Percentiles rank a stretch among this genome's conserved stretches.
phyloP scores from a whole-genome alignment of 805 yeast species.

The Candida fluviatilis region DNA sequence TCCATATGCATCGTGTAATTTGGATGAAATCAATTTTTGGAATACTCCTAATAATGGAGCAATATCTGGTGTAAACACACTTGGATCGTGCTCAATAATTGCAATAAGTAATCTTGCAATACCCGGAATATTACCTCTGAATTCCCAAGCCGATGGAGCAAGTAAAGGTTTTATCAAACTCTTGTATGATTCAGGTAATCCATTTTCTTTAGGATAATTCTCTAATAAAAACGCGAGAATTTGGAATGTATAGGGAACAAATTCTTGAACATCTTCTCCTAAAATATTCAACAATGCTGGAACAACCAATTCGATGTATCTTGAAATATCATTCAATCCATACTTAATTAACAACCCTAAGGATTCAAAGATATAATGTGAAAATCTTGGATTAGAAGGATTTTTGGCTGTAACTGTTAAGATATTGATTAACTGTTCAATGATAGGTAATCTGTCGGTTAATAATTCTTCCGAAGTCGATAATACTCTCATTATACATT shows the following conservation, averaged over 20 bases:
- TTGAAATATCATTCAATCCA: conserved; percentile 18
- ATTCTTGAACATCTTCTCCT: conserved; percentile 86
- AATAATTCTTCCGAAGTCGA: conserved; percentile 67
- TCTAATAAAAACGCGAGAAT: conserved; percentile 78
- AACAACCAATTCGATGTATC: conserved; percentile 50
- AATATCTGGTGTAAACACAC: conserved; percentile 38
- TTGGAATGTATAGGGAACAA: conserved; percentile 90
- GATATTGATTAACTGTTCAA: conserved; percentile 66
- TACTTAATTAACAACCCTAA: conserved; percentile 70
- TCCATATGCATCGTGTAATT: conserved; percentile 74
- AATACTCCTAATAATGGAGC: conserved; percentile 92
- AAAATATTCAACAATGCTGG: conserved; percentile 66
- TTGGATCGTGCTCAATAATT: conserved; percentile 49
- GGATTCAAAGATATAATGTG: conserved; percentile 88
- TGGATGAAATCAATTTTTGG: conserved; percentile 86
- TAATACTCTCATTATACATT: conserved; percentile 78
- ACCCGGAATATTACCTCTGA: conserved; percentile 90
- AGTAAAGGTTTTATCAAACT: conserved; percentile 75
- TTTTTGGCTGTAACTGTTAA: conserved; percentile 71
- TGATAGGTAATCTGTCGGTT: conserved; percentile 40
- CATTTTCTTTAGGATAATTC: conserved; percentile 41
- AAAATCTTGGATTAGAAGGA: conserved; percentile 93
- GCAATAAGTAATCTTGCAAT: conserved; percentile 74
- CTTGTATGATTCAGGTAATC: conserved; percentile 62
- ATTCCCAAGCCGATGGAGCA: conserved; percentile 93